phyloP scores from a whole-genome alignment of 495 filamentous ascomycete genomes.

The Apodospora peruviana region DNA sequence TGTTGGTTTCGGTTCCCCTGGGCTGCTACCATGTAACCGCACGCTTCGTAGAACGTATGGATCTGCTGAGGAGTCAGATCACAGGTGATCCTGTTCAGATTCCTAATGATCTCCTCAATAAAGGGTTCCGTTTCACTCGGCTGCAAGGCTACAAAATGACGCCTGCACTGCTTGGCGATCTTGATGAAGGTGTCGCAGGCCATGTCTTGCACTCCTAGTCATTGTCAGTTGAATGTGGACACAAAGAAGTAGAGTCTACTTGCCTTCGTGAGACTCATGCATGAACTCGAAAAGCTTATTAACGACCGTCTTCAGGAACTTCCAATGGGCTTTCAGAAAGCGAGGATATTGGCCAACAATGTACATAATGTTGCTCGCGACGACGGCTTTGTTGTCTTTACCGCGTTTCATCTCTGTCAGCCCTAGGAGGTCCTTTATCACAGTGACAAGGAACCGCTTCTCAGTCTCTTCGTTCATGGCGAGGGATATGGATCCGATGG shows the following conservation, averaged over 20 bases:
- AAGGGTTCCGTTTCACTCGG: conserved; percentile 93
- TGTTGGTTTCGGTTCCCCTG: conserved; percentile 90
- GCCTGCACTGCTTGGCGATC: conserved; percentile 95
- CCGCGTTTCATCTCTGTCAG: conserved; percentile 98
- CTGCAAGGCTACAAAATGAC: conserved; percentile 94
- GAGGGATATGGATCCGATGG: conserved; percentile 95
- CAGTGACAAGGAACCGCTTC: conserved; percentile 95
- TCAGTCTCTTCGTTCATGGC: conserved; percentile 99
- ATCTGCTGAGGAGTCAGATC: conserved; percentile 95
- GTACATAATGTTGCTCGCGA: conserved; percentile 99
- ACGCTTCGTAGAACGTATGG: conserved; percentile 98
- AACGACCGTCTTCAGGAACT: conserved; percentile 98
- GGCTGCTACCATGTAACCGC: conserved; percentile 97
- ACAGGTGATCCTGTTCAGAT: conserved; percentile 87
- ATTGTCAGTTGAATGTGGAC: conserved; percentile 5
- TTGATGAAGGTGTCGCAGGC: conserved; percentile 99
- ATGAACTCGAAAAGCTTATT: conserved; percentile 99
- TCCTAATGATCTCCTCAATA: conserved; percentile 97
- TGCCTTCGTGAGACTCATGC: conserved; percentile 98
- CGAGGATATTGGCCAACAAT: conserved; percentile 98
- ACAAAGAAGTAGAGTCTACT: conserved; percentile 10
- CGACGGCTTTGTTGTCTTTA: conserved; percentile 98
- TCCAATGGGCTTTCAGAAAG: conserved; percentile 98
- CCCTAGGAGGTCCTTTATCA: conserved; percentile 97
- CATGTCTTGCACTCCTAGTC: conserved; percentile 93